Evolutionary conservation across 2,329 filamentous ascomycete genomes (phyloP), one percentile per base, ranked within the genome.

Genomic region (Zelopaecilomyces penicillatus): DNA sequence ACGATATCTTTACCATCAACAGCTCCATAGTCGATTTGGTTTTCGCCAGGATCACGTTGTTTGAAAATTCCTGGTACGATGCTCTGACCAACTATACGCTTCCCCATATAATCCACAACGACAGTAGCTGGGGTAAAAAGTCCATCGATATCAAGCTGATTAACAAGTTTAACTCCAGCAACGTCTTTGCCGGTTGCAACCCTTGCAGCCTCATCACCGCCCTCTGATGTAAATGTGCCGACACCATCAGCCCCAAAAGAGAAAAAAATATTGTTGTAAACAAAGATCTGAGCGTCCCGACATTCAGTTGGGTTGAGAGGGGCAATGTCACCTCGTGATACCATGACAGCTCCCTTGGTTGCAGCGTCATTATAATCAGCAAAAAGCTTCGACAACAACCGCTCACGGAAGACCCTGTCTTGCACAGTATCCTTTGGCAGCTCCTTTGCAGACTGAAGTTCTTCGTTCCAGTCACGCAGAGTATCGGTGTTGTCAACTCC

Each of bases 181-280:
- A 97, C 90, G 59, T 98, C 93, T 70, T 98, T 98, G 52, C 90
- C 91, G 5, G 94, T 95, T 28, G 94, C 93, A 46, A 97, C 88
- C 47, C 91, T 82, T 10, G 93, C 93, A 52, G 93, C 93, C 68
- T 98, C 93, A 54, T 98, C 91, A 19, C 93, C 93, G 53, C 93
- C 93, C 68, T 98, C 93, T 3, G 85, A 90, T 8, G 89, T 90
- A 65, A 98, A 98, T 11, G 93, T 98, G 37, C 93, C 91, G 38
- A 97, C 93, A 42, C 93, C 94, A 63, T 98, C 93, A 37, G 93
- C 91, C 50, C 93, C 93, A 56, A 96, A 97, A 1, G 93, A 97
- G 73, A 95, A 98, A 73, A 98, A 98, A 54, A 98, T 89, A 67
- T 98, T 98, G 74, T 97, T 97, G 73, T 97, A 96, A 27, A 98